Evolutionary conservation across 176 grass and related monocot species (phyloP), one percentile per base, ranked within the genome.

Genomic region (Tuctoria greenei): DNA sequence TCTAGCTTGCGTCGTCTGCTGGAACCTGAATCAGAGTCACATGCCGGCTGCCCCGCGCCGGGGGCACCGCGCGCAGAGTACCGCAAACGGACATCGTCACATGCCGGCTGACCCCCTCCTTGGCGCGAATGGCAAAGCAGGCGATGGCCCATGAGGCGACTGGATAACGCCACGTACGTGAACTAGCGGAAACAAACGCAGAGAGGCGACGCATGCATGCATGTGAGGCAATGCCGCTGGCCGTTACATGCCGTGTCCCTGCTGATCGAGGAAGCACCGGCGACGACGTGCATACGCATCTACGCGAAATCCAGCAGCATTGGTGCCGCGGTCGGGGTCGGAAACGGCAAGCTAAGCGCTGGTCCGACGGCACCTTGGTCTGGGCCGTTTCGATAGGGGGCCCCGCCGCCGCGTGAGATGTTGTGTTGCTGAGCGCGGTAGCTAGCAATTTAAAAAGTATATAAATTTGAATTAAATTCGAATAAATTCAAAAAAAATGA

Each of bases 321-420:
- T 77, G 58, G 60, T 60, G 6, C 41, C 43, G 14, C 39, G 68
- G 66, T 55, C 82, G 31, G 72, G 81, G 66, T 47, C 46, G 14
- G 49, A 78, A 85, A 85, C 11, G 61, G 76, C 31, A 74, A 51
- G 60, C 16, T 35, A 79, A 85, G 76, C 24, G 55, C 42, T 31
- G 54, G 81, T 15, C 72, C 60, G 25, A 15, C 26, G 24, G 14
- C 64, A 61, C 14, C 4, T 0, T 62, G 5, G 1, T 9, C 4
- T 38, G 56, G 31, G 78, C 56, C 56, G 35, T 64, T 23, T 50
- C 64, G 15, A 24, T 10, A 60, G n/a, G 54, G 25, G 54, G 21
- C 54, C 51, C 42, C 23, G 28, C 51, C 51, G 20, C 20, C 51
- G 51, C 51, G 49, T 50, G 23, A 67, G 83, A 62, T 41, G 67